Evolutionary conservation across 441 rosid genomes (phyloP), one percentile per base, ranked within the genome.

Genomic region (Macaranga tanarius): DNA sequence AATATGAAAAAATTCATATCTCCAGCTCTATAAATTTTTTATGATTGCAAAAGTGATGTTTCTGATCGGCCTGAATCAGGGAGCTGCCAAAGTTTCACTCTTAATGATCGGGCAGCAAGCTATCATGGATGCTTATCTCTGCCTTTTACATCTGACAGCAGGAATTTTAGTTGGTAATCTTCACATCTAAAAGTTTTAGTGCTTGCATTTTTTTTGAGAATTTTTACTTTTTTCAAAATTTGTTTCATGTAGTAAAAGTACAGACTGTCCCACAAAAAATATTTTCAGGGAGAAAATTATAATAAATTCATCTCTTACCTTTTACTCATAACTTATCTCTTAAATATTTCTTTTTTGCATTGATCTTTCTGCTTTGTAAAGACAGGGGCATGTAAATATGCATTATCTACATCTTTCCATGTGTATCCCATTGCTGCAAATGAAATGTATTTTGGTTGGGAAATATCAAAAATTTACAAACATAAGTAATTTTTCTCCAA

Each of bases 31-130:
- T 42, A 42, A 42, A 42, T n/a, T 65, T 71, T 44, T 71, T 45
- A 44, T 67, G 47, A 61, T 62, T 67, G 55, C 38, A 61, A 50
- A 69, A 60, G 72, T 73, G 52, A n/a, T 57, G 57, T 38, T 76
- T 70, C 50, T 74, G 23, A 62, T 83, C 74, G 66, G 12, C 72
- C 34, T 76, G 55, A 71, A 23, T 71, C 84, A 95, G 99, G 98
- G 98, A 52, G 98, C 98, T 83, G 98, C 96, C 42, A 95, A 92
- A 82, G 98, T 95, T 76, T 92, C 99, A 15, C 88, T 95, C 72
- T 77, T 95, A 69, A 92, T 93, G 94, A 87, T 95, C 56, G 97
- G 99, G 50, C 98, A 92, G 81, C 99, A 95, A 73, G 98, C 99
- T 65, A 91, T 91, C 80, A 90, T 92, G 95, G 99, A 95, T 88